Conservation (phyloP, 2,329 filamentous ascomycete species). For the Knufia fluminis region DNA sequence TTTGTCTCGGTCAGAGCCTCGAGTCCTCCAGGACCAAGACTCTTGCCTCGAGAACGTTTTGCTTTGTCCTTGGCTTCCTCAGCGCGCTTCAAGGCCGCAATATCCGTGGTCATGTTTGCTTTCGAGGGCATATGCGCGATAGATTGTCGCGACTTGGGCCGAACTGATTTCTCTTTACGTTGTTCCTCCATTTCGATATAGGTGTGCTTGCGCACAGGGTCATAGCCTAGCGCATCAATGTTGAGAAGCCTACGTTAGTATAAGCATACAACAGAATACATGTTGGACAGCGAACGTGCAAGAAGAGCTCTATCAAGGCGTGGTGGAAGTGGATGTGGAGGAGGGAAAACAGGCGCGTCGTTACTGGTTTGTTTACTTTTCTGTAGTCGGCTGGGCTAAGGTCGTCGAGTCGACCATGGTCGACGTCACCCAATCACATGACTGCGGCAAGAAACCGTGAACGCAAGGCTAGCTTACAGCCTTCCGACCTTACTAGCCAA, state of each 20-base stretch:
- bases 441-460: too few relatives aligned
- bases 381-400: conserved; percentile 2
- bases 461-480: not conserved
- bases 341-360: conserved; percentile 6
- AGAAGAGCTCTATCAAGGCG: not conserved
- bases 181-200: not conserved
- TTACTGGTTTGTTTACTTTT: conserved; percentile 10
- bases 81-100: conserved; percentile 38
- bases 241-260: not conserved
- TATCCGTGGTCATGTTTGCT: conserved; percentile 66
- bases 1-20: conserved; percentile 67
- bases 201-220: not conserved
- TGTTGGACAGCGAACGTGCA: not conserved
- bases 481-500: not conserved
- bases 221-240: not conserved
- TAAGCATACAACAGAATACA: not conserved
- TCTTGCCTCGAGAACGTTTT: conserved; percentile 82
- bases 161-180: not conserved
- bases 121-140: conserved; percentile 57
- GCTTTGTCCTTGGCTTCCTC: conserved; percentile 33
- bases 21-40: conserved; percentile 82
- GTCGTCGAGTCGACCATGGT: too few relatives aligned
- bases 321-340: not conserved
- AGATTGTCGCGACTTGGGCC: conserved; percentile 54
- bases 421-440: too few relatives aligned